phyloP scores from a whole-genome alignment of 1,284 basidiomycete species.

The Irpex sp. region DNA sequence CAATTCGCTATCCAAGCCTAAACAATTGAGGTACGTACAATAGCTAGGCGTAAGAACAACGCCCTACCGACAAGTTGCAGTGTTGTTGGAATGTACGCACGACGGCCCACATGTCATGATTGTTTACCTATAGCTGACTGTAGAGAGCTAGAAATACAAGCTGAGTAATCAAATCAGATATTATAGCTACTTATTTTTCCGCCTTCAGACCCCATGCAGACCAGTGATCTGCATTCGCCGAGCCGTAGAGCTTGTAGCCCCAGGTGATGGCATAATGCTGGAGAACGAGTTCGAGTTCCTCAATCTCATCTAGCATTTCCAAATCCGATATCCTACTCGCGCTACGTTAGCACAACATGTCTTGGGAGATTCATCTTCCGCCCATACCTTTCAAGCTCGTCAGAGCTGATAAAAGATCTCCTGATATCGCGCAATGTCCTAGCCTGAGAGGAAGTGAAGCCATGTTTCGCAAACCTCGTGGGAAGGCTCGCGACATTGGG shows the following conservation, averaged over 20 bases:
- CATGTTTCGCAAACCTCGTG: slow-evolving; percentile 55
- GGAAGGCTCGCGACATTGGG: slow-evolving; percentile 54
- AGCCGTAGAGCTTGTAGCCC: slow-evolving; percentile 37
- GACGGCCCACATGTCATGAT: not conserved
- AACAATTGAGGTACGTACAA: not conserved
- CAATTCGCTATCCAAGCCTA: not conserved
- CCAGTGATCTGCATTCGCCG: not conserved
- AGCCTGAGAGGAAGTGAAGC: slow-evolving; percentile 53
- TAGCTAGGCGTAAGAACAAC: not conserved
- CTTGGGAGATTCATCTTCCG: not conserved
- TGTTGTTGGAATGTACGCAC: not conserved
- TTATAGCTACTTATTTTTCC: not conserved
- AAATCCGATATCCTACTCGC: slow-evolving; percentile 63
- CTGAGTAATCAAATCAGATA: not conserved
- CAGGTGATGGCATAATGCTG: slow-evolving; percentile 87
- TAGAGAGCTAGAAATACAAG: slow-evolving; percentile 1
- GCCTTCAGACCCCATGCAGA: slow-evolving; percentile 3
- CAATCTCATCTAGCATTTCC: slow-evolving; percentile 88
- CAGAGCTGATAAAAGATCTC: slow-evolving; percentile 42
- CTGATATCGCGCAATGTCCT: slow-evolving; percentile 71
- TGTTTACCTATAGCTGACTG: not conserved
- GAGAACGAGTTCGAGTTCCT: slow-evolving; percentile 87
- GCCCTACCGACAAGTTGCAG: not conserved
- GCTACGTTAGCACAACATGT: not conserved
- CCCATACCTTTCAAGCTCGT: slow-evolving; percentile 64